Base-by-base conservation (phyloP, 805 yeast genomes). In the Lachancea meyersii region DNA sequence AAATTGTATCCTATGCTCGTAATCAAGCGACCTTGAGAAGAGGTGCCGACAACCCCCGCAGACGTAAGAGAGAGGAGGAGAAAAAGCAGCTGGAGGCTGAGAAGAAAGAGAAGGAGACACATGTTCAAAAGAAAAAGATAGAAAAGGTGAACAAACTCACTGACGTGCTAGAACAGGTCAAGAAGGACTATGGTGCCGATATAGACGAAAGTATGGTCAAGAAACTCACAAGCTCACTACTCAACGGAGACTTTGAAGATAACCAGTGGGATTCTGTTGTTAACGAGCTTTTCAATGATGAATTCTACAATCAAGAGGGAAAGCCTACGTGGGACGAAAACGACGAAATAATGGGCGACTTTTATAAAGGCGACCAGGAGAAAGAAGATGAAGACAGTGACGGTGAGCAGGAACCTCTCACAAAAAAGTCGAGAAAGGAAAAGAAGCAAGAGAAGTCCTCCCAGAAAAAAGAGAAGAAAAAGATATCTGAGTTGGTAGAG, bases 1-100 rank as follows among this genome's bases (percentile, higher is more conserved):
- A 91, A 56, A 86, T 93, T 62, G 82, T 89, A 16, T 82, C 95
- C 14, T 93, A 91, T 68, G 97, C 97, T 2, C 87, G 98, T 75
- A 82, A 72, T 33, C 96, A 88, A 64, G 95, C 93, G 19, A 87
- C 97, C 0, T 72, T 88, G 58, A 80, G 98, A 68, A 75, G 98
- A 59, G 79, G 82, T 17, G 80, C 79, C 40, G 73, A 80, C 47
- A 77, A 80, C 52, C 63, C 83, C 10, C 77, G 98, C 54, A 87
- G 87, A 69, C 79, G 81, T 63, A 82, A 81, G 63, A 80, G 97
- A 69, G 86, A 86, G 34, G 76, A 73, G 58, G 77, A 80, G 62
- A 74, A 69, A 37, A 82, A 77, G 35, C 72, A 67, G 38, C 76
- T 72, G 43, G 67, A 63, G 33, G 66, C 72, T 49, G 79, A 74